Evolutionary conservation across 2,329 filamentous ascomycete species (phyloP).

Genomic region (Aspergillus udagawae): DNA sequence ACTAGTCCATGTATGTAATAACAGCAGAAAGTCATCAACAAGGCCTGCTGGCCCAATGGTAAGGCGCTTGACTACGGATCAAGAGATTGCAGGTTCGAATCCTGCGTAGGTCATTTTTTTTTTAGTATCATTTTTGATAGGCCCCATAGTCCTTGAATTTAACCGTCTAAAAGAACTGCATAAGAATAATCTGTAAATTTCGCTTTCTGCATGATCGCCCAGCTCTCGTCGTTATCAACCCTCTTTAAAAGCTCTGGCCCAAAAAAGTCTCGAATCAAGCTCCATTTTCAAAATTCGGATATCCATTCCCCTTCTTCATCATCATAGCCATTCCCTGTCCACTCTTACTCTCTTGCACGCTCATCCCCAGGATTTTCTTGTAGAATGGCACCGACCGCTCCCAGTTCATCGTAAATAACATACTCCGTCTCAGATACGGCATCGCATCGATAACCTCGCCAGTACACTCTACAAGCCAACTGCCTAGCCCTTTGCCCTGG

Average conservation of each 20-base stretch:
- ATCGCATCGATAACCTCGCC: slow-evolving; percentile 55
- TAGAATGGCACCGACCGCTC: slow-evolving; percentile 19
- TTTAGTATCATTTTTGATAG: too few relatives aligned
- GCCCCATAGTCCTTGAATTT: too few relatives aligned
- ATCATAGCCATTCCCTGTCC: slow-evolving; percentile 6
- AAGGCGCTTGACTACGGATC: slow-evolving; percentile 52
- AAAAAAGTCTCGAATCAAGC: not conserved
- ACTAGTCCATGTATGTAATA: too few relatives aligned
- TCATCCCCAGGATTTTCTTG: slow-evolving; percentile 17
- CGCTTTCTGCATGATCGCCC: too few relatives aligned
- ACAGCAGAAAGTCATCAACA: not conserved
- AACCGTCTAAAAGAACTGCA: too few relatives aligned
- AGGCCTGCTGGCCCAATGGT: slow-evolving; percentile 40
- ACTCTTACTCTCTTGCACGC: slow-evolving; percentile 16
- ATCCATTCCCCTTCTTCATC: slow-evolving; percentile 1
- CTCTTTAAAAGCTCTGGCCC: too few relatives aligned
- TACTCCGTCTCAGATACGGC: slow-evolving; percentile 56
- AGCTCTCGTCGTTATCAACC: too few relatives aligned
- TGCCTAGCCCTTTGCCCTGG: slow-evolving; percentile 60
- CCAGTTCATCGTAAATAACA: slow-evolving; percentile 40
- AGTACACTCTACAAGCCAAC: slow-evolving; percentile 61
- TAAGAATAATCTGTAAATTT: too few relatives aligned
- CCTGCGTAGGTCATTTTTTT: slow-evolving; percentile 32
- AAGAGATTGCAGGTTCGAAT: slow-evolving; percentile 50
- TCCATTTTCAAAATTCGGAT: not conserved